Conservation (phyloP, 1,139 yeast species). For the Saccharomyces hybrid region DNA sequence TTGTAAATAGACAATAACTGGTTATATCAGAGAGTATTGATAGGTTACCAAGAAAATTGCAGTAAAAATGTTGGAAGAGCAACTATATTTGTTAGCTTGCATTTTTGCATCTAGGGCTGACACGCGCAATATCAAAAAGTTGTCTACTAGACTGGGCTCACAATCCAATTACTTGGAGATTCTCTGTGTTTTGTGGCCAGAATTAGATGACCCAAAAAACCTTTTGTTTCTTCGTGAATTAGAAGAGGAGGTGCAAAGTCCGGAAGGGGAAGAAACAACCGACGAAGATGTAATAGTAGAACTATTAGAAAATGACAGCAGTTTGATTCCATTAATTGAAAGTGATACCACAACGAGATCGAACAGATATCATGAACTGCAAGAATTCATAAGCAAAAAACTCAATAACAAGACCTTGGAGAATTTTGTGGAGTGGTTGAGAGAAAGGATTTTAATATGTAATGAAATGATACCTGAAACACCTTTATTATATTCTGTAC, state of each 20-base stretch:
- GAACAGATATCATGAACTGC: constrained; percentile 13
- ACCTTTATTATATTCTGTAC: constrained; percentile 13
- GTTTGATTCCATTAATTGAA: constrained; percentile 21
- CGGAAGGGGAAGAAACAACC: neutral
- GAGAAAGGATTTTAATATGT: constrained; percentile 21
- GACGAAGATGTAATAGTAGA: constrained; percentile 14
- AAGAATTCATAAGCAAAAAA: constrained; percentile 12
- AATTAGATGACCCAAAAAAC: constrained; percentile 21
- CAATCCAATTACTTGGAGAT: constrained; percentile 15
- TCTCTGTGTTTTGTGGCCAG: constrained; percentile 29
- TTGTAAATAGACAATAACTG: neutral
- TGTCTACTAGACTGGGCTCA: constrained; percentile 4
- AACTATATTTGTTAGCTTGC: constrained; percentile 21
- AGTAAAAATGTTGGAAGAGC: constrained; percentile 14
- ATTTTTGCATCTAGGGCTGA: constrained; percentile 22
- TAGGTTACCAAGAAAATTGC: neutral
- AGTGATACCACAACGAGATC: constrained; percentile 13
- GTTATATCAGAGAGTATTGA: neutral
- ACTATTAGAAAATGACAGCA: constrained; percentile 15
- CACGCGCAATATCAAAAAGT: constrained; percentile 6
- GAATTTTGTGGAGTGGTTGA: constrained; percentile 15
- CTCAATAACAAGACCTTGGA: constrained; percentile 8
- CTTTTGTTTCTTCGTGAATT: constrained; percentile 15
- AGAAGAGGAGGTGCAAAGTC: neutral
- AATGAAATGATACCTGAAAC: constrained; percentile 16